Evolutionary conservation across 495 filamentous ascomycete genomes (phyloP).

Genomic region (Aspergillus mulundensis): DNA sequence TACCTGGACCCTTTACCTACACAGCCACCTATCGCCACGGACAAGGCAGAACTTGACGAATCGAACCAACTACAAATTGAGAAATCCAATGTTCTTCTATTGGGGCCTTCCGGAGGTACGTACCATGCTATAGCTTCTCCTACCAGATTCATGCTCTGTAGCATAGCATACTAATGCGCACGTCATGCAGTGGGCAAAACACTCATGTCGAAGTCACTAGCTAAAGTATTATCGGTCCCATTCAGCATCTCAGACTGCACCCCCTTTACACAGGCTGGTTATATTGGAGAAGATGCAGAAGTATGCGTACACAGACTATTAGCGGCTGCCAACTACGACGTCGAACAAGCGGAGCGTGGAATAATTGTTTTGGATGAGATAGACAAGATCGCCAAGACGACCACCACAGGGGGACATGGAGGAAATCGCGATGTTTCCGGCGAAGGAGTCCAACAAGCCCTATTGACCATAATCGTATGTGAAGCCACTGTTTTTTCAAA

Average conservation of each 20-base stretch:
- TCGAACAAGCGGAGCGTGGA: constrained; percentile 78
- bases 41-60: constrained; percentile 44
- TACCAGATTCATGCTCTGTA: no score
- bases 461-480: no score
- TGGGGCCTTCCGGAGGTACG: constrained; percentile 96
- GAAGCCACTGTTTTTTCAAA: no score
- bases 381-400: constrained; percentile 98
- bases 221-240: constrained; percentile 78
- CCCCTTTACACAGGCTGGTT: constrained; percentile 93
- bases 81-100: constrained; percentile 90
- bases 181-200: constrained; percentile 96
- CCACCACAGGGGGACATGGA: no score
- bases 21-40: constrained; percentile 22
- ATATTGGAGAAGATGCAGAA: constrained; percentile 95
- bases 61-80: constrained; percentile 72
- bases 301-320: constrained; percentile 86
- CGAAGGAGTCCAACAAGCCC: no score
- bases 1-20: constrained; percentile 28
- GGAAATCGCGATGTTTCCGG: no score
- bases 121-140: no score
- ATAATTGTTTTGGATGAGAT: constrained; percentile 96
- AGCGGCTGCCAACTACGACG: constrained; percentile 85
- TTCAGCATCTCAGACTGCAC: constrained; percentile 98
- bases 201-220: constrained; percentile 82
- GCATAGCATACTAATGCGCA: no score